Conservation (phyloP, 768 basidiomycete species). For the Kwoniella heveanensis region DNA sequence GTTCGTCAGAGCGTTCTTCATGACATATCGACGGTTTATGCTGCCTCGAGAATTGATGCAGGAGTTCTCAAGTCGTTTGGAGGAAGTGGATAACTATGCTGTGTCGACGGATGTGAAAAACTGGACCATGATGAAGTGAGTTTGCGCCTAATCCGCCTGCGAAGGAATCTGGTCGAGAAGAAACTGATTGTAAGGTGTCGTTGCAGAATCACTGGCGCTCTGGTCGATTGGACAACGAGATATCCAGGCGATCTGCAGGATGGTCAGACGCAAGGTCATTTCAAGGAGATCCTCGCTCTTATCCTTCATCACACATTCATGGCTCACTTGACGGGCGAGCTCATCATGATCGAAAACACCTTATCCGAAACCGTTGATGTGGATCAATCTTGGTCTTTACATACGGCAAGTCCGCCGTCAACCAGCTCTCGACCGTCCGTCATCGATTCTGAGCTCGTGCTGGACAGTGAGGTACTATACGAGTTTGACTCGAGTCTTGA, state of each 20-base stretch:
- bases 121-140: constrained; percentile 46
- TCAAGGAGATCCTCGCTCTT: constrained; percentile 34
- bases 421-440: neutral
- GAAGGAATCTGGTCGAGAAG: neutral
- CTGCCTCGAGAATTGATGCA: constrained; percentile 39
- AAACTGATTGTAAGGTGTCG: too few relatives aligned
- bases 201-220: constrained; percentile 37
- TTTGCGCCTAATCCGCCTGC: neutral
- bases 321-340: constrained; percentile 46
- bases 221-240: constrained; percentile 46
- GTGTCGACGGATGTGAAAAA: constrained; percentile 34
- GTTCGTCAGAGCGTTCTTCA: constrained; percentile 46
- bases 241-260: constrained; percentile 52
- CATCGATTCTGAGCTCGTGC: constrained; percentile 21
- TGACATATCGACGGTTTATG: constrained; percentile 51
- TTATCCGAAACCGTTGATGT: constrained; percentile 38
- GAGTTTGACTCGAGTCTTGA: constrained; percentile 22
- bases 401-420: neutral
- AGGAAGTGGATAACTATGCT: constrained; percentile 32
- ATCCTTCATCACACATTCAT: constrained; percentile 40
- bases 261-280: constrained; percentile 19
- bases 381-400: constrained; percentile 48
- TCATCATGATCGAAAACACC: constrained; percentile 37
- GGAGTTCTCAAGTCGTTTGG: constrained; percentile 38
- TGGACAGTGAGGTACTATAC: constrained; percentile 27